These are phyloP conservation scores for Sanghuangporus baumii DNA, from an alignment of 1,284 basidiomycete genomes.

Conservation along the genomic window DNA sequence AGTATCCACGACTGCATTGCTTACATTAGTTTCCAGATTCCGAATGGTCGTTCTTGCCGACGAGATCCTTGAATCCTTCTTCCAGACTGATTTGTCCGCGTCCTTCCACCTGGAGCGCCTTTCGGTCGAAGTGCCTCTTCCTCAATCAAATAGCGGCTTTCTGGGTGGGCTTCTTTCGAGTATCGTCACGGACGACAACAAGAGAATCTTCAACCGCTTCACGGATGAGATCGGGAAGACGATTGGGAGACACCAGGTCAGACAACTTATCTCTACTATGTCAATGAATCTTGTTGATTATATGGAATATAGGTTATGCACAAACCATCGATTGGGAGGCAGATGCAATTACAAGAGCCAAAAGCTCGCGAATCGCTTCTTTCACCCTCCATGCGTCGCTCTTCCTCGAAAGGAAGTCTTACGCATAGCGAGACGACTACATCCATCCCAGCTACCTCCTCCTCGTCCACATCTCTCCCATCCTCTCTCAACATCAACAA, in stretches of 20 bases:
- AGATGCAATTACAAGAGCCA: constrained; percentile 78
- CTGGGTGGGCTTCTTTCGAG: constrained; percentile 84
- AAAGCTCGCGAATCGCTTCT: constrained; percentile 85
- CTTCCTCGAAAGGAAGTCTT: constrained; percentile 50
- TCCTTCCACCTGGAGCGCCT: constrained; percentile 82
- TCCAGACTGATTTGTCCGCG: constrained; percentile 81
- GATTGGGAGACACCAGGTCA: constrained; percentile 83
- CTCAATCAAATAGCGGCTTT: constrained; percentile 53
- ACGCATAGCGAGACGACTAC: constrained; percentile 23
- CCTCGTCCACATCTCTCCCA: constrained; percentile 23
- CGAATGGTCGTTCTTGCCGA: constrained; percentile 96
- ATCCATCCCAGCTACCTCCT: constrained; percentile 14
- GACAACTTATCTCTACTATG: constrained; percentile 9
- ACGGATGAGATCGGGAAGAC: constrained; percentile 92
- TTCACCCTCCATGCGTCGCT: constrained; percentile 57
- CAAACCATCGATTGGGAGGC: constrained; percentile 80
- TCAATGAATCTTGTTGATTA: background rate
- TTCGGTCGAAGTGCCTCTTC: constrained; percentile 54
- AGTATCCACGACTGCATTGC: background rate
- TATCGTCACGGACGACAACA: constrained; percentile 84
- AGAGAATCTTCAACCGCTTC: constrained; percentile 79
- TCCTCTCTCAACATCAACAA: constrained; percentile 22
- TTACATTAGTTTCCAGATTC: constrained; percentile 53
- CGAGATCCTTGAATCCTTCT: constrained; percentile 91
- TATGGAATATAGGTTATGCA: constrained; percentile 50